Percentiles rank a stretch among this genome's conserved stretches.
phyloP scores from a whole-genome alignment of 352 stramenopile genomes.

The Pythium brachiatum region DNA sequence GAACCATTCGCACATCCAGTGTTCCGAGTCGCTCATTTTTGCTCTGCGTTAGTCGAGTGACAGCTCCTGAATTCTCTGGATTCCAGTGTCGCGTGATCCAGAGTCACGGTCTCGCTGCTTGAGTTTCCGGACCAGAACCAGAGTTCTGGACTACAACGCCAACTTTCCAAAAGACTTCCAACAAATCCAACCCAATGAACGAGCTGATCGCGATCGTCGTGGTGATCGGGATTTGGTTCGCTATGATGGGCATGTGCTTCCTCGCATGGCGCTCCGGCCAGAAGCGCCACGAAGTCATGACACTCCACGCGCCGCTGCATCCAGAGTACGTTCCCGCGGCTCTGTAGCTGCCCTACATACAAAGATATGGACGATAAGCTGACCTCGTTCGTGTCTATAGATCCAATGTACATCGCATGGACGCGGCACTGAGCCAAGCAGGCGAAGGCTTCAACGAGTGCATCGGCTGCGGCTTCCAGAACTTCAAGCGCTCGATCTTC shows the following conservation, averaged over 20 bases:
- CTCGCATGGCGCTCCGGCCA: constrained; percentile 8
- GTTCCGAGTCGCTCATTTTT: background rate
- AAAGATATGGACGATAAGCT: background rate
- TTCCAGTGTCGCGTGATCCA: background rate
- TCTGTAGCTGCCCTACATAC: background rate
- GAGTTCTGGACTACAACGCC: background rate
- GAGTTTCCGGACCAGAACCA: background rate
- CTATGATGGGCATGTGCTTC: constrained; percentile 17
- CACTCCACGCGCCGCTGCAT: constrained; percentile 25
- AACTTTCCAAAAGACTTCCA: background rate
- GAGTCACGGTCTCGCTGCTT: background rate
- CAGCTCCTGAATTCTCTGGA: background rate
- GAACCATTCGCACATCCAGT: background rate
- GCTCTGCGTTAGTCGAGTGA: background rate
- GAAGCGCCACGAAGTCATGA: constrained; percentile 14
- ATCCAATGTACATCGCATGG: constrained; percentile 30
- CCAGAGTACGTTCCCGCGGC: constrained; percentile 16
- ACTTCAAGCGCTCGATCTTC: constrained; percentile 42
- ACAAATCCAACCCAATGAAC: constrained; percentile 13
- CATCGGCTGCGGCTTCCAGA: constrained; percentile 37
- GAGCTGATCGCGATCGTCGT: constrained; percentile 14
- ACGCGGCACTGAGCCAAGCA: constrained; percentile 37
- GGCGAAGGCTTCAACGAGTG: constrained; percentile 41
- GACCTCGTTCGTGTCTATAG: background rate
- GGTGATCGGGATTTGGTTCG: constrained; percentile 19